Evolutionary conservation across 306 rosid species (phyloP).

Genomic region (Comarum palustre): DNA sequence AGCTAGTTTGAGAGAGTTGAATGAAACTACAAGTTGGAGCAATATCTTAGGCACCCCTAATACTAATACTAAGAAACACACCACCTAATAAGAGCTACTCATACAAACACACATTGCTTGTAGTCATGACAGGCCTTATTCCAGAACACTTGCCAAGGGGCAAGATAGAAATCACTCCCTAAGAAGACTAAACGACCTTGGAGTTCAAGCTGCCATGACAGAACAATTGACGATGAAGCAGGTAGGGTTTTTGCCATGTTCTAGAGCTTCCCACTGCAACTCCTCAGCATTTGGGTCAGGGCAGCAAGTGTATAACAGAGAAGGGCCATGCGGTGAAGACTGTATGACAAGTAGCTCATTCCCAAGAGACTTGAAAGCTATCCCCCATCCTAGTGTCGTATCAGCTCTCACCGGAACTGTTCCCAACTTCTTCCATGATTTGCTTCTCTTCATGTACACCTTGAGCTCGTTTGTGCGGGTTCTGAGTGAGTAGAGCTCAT

Average conservation of each 20-base stretch:
- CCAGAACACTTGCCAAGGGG: neutral
- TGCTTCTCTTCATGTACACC: conserved; percentile 46
- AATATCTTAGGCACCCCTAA: neutral
- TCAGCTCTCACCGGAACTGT: conserved; percentile 66
- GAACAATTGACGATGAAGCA: conserved; percentile 71
- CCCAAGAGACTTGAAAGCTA: conserved; percentile 76
- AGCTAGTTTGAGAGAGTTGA: neutral
- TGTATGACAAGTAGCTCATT: conserved; percentile 71
- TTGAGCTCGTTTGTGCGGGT: conserved; percentile 61
- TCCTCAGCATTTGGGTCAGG: conserved; percentile 50
- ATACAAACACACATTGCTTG: neutral
- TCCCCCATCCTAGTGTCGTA: conserved; percentile 68
- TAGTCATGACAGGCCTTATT: neutral
- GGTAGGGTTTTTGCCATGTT: conserved; percentile 40
- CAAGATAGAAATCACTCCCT: neutral
- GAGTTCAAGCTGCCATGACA: conserved; percentile 60
- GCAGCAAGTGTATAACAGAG: conserved; percentile 49
- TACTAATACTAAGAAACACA: neutral
- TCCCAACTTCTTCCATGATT: conserved; percentile 65
- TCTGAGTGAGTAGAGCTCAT: conserved; percentile 58
- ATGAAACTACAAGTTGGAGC: neutral
- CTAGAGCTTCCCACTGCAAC: conserved; percentile 61
- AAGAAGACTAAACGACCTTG: neutral
- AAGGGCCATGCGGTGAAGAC: conserved; percentile 38
- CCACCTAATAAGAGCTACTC: neutral